These are phyloP conservation scores for Potentilla sterilis DNA, from an alignment of 306 rosid species.

Conservation along the genomic window DNA sequence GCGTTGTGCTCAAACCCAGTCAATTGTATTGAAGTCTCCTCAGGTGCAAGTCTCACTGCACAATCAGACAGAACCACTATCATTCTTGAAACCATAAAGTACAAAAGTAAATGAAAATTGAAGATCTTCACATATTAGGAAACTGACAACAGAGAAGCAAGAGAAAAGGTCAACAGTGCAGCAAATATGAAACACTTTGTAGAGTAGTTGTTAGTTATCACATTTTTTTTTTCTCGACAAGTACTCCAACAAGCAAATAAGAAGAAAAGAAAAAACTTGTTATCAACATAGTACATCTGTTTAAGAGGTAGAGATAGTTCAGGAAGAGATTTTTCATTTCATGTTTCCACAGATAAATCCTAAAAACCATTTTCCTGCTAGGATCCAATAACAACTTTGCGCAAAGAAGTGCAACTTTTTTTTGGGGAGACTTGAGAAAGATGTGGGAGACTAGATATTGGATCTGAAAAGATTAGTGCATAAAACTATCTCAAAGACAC, in stretches of 20 bases:
- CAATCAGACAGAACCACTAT: constrained; percentile 23
- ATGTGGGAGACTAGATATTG: background rate
- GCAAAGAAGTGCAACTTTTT: background rate
- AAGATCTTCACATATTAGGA: background rate
- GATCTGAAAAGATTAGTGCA: background rate
- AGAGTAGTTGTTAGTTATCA: background rate
- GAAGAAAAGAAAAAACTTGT: background rate
- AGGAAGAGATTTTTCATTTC: background rate
- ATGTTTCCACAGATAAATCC: background rate
- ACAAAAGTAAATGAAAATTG: background rate
- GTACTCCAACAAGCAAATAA: background rate
- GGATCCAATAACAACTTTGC: background rate
- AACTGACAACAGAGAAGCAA: background rate
- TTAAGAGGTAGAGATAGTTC: background rate
- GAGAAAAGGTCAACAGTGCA: constrained; percentile 1
- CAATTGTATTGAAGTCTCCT: constrained; percentile 62
- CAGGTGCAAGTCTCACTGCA: constrained; percentile 96
- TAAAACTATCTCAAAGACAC: background rate
- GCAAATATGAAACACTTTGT: background rate
- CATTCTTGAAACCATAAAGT: background rate
- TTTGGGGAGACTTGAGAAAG: background rate
- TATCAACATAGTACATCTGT: background rate
- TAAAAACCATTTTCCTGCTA: background rate
- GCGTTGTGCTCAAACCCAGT: constrained; percentile 89
- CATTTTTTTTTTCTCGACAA: background rate